Evolutionary conservation across 345 rosid species (phyloP), one percentile per base, ranked within the genome.

Genomic region (Trapa bicornis): DNA sequence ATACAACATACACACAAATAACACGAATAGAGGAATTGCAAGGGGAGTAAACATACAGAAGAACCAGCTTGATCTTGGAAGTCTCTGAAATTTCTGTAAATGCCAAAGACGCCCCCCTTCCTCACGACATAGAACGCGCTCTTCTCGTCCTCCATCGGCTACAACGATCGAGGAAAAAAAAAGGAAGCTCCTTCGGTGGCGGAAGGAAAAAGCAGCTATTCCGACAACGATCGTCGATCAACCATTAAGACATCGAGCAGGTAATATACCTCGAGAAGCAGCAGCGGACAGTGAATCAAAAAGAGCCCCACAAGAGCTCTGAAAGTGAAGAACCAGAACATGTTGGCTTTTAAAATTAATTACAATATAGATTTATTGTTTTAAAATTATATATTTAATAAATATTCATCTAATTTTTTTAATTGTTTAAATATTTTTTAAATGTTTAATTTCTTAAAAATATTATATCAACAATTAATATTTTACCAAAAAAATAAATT

Each of bases 61-160:
- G 87, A 82, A 67, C 96, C 96, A 74, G 79, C 81, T 80, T 91
- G 97, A 68, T 92, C 85, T 54, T 80, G 95, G 69, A 95, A 91
- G 70, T 89, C 96, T 70, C 66, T 50, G 39, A 91, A 72, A 64
- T 71, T 87, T 75, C 75, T 87, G 75, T 85, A 91, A 65, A 91
- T 77, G 64, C 93, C 97, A 66, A 87, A 81, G 50, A 86, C 65
- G 65, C 87, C 96, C 75, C 97, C 96, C 78, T 94, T 94, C 79
- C 91, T 65, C 65, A 94, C 95, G 47, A 94, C 86, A 70, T 80
- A 91, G 77, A 91, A 89, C 9, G 85, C 81, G 65, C 86, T 84
- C 53, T 81, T 83, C 67, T 80, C 88, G 56, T 76, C 71, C 41
- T 75, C 81, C 79, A 71, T 75, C 67, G 36, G 68, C 35, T 53